Conservation (phyloP, 2,329 filamentous ascomycete genomes). For the Colletotrichum simmondsii region DNA sequence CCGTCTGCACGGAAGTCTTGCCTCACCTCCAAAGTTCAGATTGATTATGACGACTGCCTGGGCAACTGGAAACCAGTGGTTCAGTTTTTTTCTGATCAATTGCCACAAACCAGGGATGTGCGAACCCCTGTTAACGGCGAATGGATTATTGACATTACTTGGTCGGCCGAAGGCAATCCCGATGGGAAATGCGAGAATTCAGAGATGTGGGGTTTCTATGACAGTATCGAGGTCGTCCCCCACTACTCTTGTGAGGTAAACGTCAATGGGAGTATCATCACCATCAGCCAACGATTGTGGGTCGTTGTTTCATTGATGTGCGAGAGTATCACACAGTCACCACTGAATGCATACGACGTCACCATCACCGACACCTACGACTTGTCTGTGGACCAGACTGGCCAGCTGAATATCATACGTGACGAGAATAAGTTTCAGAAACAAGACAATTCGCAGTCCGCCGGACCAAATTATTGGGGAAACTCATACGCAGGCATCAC, state of each 20-base stretch:
- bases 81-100: background rate
- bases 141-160: background rate
- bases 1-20: background rate
- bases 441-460: background rate
- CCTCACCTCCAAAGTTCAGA: background rate
- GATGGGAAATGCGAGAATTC: background rate
- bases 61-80: background rate
- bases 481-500: background rate
- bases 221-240: background rate
- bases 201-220: background rate
- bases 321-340: fast-evolving
- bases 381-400: background rate
- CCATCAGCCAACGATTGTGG: background rate
- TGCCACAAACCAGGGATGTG: background rate
- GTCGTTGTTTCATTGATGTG: background rate
- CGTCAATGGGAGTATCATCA: background rate
- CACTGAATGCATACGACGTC: background rate
- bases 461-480: background rate
- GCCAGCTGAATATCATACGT: background rate
- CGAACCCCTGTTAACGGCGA: background rate
- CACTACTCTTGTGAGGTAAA: background rate
- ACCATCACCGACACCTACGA: background rate
- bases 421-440: background rate
- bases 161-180: fast-evolving
- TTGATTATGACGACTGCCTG: background rate